A percentile compares a stretch with the other conserved stretches of the same genome.
Conservation (phyloP, 2,329 filamentous ascomycete species). For the Colletotrichum tamarilloi region DNA sequence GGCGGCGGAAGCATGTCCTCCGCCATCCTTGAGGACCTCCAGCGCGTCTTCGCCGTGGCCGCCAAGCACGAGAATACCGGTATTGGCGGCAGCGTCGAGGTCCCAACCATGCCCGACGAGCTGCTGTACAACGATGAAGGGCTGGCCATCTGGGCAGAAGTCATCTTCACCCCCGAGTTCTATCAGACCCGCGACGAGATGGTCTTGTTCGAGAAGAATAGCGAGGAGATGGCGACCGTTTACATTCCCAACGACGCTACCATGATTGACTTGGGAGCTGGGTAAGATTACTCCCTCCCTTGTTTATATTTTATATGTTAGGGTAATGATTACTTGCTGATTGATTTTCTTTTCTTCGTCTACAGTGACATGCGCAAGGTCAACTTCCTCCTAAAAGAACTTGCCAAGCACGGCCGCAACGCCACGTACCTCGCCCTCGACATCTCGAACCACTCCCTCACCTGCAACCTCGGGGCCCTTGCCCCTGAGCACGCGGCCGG, state of each 20-base stretch:
- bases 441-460: conserved; percentile 50
- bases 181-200: conserved; percentile 56
- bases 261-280: conserved; percentile 54
- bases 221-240: conserved; percentile 46
- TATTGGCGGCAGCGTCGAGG: conserved; percentile 27
- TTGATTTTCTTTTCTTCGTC: neutral
- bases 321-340: neutral
- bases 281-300: conserved; percentile 44
- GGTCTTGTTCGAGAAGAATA: conserved; percentile 47
- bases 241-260: conserved; percentile 44
- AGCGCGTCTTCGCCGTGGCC: conserved; percentile 3
- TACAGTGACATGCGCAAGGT: conserved; percentile 54
- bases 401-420: conserved; percentile 44
- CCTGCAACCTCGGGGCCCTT: conserved; percentile 47
- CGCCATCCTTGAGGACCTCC: conserved; percentile 43
- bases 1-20: conserved; percentile 49
- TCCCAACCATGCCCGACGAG: conserved; percentile 51
- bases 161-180: conserved; percentile 52
- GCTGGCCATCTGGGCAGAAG: conserved; percentile 52
- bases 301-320: too few relatives aligned
- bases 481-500: conserved; percentile 42
- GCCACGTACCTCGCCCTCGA: conserved; percentile 53
- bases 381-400: conserved; percentile 48
- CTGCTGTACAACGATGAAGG: conserved; percentile 52
- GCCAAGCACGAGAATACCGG: neutral